Base-by-base conservation (phyloP, 805 yeast genomes). In the Starmerella bombi region DNA sequence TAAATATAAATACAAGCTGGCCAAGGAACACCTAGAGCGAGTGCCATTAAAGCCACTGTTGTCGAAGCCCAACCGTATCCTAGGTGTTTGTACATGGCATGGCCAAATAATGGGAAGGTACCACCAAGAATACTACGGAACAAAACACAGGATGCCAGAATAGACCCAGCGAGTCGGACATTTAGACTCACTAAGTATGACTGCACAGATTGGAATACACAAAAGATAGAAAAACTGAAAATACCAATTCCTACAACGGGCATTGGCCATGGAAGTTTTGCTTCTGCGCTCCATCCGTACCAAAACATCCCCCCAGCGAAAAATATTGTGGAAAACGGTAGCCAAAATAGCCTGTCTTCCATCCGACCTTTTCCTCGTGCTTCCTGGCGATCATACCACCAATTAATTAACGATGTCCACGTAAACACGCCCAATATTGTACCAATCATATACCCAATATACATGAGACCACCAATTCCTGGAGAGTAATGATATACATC, bases 1-100 rank as follows among this genome's bases (percentile, higher is more conserved):
- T 71, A 66, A 39, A 63, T 59, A 41, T 64, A 63, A 25, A 78
- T 73, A 42, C 72, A 66, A 12, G 75, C 51, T 3, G 85, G 84
- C 62, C 60, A 60, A 2, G 85, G 84, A n/a, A 76, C 59, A 7
- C 83, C 81, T 37, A 77, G 60, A 1, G 66, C 67, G 12, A 75
- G 43, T 6, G 71, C 77, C 37, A 77, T 56, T 32, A 75, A 62
- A 0, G 70, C 84, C 56, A 75, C 72, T 51, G 77, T 54, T 0
- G 80, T 70, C 53, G 72, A 71, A 18, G 81, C 82, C 84, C 83
- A 77, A 3, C 81, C 82, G 50, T 75, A 75, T 16, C 77, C 77
- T 34, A 79, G 56, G 19, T 48, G 50, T 33, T 57, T 58, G 55
- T 74, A 79, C 77, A 78, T 71, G 8, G 67, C 60, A 9, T 63